Percentiles rank a stretch among this genome's conserved stretches.
Conservation (phyloP, 371 early-diverging fungal genomes). For the Umbelopsis sp. region DNA sequence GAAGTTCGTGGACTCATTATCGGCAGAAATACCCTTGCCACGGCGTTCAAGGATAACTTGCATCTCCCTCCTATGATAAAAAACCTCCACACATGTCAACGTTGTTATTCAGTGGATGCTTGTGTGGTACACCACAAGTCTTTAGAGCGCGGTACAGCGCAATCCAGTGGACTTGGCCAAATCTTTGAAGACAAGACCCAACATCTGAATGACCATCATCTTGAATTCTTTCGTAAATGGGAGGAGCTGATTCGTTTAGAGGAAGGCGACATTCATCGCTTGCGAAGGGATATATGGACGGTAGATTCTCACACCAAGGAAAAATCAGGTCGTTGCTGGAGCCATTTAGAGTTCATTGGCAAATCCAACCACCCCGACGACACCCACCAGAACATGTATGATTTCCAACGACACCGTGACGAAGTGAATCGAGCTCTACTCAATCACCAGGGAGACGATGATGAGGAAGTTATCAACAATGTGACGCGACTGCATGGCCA, state of each 20-base stretch:
- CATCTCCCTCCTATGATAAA: constrained; percentile 74
- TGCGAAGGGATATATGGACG: constrained; percentile 86
- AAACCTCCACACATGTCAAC: constrained; percentile 66
- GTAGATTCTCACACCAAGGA: constrained; percentile 54
- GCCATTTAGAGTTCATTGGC: constrained; percentile 32
- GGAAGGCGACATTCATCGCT: constrained; percentile 70
- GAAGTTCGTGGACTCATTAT: constrained; percentile 78
- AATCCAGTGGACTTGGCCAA: constrained; percentile 55
- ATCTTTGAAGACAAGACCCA: constrained; percentile 66
- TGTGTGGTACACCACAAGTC: constrained; percentile 79
- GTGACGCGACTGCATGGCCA: not conserved
- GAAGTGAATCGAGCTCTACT: not conserved
- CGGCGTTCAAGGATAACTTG: constrained; percentile 31
- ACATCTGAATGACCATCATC: constrained; percentile 61
- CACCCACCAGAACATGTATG: constrained; percentile 24
- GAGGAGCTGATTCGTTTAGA: constrained; percentile 77
- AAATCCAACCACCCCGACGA: constrained; percentile 13
- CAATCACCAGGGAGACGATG: not conserved
- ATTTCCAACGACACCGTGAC: constrained; percentile 26
- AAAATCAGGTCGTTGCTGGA: constrained; percentile 53
- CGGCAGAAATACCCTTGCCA: constrained; percentile 76
- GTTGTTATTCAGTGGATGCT: constrained; percentile 66
- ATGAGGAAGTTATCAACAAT: not conserved
- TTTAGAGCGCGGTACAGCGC: constrained; percentile 68
- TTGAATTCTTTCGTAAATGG: constrained; percentile 82